Base-by-base conservation (phyloP, 2,329 filamentous ascomycete genomes). In the Aspergillus sp. region DNA sequence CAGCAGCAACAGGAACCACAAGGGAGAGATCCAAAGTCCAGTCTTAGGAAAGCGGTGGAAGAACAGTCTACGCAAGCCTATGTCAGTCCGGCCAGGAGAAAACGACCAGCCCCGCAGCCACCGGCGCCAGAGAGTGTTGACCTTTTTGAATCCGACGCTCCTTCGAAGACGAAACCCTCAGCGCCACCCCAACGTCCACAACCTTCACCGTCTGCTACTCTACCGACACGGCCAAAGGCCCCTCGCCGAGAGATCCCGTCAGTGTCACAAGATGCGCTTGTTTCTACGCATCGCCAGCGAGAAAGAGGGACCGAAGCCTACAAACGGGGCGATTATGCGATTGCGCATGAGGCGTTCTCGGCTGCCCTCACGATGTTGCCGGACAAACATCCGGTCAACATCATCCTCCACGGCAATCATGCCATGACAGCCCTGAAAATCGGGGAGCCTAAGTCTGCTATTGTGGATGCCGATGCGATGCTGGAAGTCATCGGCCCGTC, bases 361-460 rank as follows among this genome's bases (percentile, higher is more conserved):
- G 73, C 75, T 17, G 86, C 91, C 1, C 67, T 98, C 2, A 66
- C 72, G 1, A 74, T 77, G 24, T 68, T 98, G 19, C 91, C 91
- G 1, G 60, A 74, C 10, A 72, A 70, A 3, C 91, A 98, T 55
- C 89, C 89, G 0, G 69, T 96, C 15, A 76, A 76, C 12, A 91
- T 96, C 37, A 68, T 96, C n/a, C 72, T 96, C 5, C 75, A 93
- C 14, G 89, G 84, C 48, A 98, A 98, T 55, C 84, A 86, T 33
- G 83, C 91, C 3, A 69, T 96, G 43, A 95, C 89, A 1, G 80
- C 82, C 3, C 69, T 96, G 35, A 96, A 96, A 60, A 89, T 82
- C 0, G 91, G 91, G 29, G 86, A 93, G 47, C 83, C 89, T 0
- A 94, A 93, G 57, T 75, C 81, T 36, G 86, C 89, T 1, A 78